Percentiles rank a stretch among this genome's conserved stretches.
These are phyloP conservation scores for Pyrus communis DNA, from an alignment of 306 rosid species.

Conservation along the genomic window DNA sequence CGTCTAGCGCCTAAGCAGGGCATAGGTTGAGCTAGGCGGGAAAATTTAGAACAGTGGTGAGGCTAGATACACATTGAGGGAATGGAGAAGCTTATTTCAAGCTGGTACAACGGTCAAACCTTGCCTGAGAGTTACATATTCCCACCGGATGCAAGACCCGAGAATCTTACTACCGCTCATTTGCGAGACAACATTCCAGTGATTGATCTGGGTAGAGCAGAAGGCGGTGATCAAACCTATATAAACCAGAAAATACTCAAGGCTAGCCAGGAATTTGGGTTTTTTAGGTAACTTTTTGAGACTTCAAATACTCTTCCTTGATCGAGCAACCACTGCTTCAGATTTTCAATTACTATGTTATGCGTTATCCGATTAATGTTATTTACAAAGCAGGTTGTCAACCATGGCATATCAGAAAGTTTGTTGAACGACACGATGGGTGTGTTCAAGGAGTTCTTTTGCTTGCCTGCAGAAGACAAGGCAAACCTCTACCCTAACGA, in stretches of 20 bases:
- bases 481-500: neutral
- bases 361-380: no score
- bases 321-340: neutral
- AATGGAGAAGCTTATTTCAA: conserved; percentile 16
- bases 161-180: neutral
- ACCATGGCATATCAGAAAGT: conserved; percentile 7
- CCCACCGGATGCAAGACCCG: conserved; percentile 10
- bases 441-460: conserved; percentile 14
- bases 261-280: conserved; percentile 14
- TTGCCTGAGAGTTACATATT: conserved; percentile 5
- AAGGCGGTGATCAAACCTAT: neutral
- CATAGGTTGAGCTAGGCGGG: no score
- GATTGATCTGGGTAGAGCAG: neutral
- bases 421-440: neutral
- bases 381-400: neutral
- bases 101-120: neutral
- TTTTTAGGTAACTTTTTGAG: neutral
- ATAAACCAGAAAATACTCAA: conserved; percentile 1
- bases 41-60: neutral
- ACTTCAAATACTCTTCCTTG: neutral
- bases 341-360: no score
- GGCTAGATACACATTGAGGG: neutral
- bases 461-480: neutral
- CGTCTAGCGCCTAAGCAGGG: no score
- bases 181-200: neutral